phyloP scores from a whole-genome alignment of 2,329 filamentous ascomycete genomes.

The Pseudocercospora pini-densiflorae region DNA sequence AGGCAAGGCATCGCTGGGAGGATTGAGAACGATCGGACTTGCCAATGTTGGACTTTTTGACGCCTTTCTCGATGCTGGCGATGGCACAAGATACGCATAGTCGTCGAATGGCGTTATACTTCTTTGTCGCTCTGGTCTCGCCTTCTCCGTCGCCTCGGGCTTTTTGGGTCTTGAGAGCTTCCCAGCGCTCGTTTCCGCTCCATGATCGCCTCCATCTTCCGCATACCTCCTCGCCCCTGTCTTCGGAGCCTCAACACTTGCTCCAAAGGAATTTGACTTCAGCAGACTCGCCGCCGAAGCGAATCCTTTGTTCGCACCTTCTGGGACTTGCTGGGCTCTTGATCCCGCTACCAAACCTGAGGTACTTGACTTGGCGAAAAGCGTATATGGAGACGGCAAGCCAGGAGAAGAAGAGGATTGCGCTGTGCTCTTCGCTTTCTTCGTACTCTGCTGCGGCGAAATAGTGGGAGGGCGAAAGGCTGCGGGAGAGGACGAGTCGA shows the following conservation, averaged over 20 bases:
- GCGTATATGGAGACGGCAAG: conserved; percentile 23
- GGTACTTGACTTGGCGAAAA: conserved; percentile 16
- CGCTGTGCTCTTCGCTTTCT: neutral
- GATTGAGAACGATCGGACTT: conserved; percentile 1
- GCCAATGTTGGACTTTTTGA: conserved; percentile 2
- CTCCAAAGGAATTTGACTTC: conserved; percentile 6
- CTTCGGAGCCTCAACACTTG: neutral
- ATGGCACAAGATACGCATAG: neutral
- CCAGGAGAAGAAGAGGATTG: conserved; percentile 30
- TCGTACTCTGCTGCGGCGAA: conserved; percentile 21
- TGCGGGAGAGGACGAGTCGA: conserved; percentile 31
- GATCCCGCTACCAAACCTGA: conserved; percentile 19
- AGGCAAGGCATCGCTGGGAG: conserved; percentile 7
- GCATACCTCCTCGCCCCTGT: neutral
- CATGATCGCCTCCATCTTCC: neutral
- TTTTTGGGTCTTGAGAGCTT: neutral
- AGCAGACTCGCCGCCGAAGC: conserved; percentile 20
- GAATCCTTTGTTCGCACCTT: conserved; percentile 25
- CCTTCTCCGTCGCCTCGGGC: neutral
- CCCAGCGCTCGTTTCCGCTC: neutral
- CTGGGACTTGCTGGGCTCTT: conserved; percentile 14
- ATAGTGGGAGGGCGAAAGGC: conserved; percentile 25
- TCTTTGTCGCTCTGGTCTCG: neutral
- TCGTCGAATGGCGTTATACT: conserved; percentile 5
- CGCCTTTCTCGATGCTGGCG: neutral